Evolutionary conservation across 805 yeast genomes (phyloP), one percentile per base, ranked within the genome.

Genomic region (Candida ovalis): DNA sequence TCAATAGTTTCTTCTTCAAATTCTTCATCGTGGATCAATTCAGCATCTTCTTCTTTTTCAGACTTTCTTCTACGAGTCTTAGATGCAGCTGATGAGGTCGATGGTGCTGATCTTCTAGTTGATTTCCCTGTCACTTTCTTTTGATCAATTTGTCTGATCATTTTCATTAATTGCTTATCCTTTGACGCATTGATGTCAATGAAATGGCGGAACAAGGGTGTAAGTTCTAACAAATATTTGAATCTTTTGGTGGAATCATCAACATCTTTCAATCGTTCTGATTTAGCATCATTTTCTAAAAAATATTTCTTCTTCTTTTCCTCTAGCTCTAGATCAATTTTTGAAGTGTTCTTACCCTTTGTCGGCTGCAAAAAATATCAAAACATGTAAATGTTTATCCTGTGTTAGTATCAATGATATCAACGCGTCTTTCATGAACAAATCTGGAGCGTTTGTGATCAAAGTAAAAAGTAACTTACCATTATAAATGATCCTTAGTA

Each of bases 31-130:
- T 82, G 80, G 60, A 92, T 75, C 49, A 92, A 74, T 65, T 92
- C 97, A 2, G 89, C 95, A 65, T 92, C 98, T 68, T 92, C 99
- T 66, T 92, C 97, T 67, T 88, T 86, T 67, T 94, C 98, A 0
- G 96, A 82, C 61, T 91, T 94, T 54, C 97, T 77, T 46, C 87
- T 81, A 43, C 94, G 82, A 24, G 47, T 42, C 22, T 45, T 49
- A 12, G n/a, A n/a, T n/a, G 54, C 25, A 2, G 43, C 12, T 9
- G 44, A 39, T 4, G 35, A 17, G 22, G 32, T 24, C 8, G 50
- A 30, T 18, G 71, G 53, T 50, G 32, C 55, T 24, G 53, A 50
- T 47, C 45, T 56, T 54, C 47, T 47, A 50, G 53, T 45, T 44
- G 49, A 47, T 61, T 44, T 47, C 54, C 69, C 63, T 43, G 72